Evolutionary conservation across 2,329 filamentous ascomycete genomes (phyloP).

Genomic region (Diaporthe australafricana): DNA sequence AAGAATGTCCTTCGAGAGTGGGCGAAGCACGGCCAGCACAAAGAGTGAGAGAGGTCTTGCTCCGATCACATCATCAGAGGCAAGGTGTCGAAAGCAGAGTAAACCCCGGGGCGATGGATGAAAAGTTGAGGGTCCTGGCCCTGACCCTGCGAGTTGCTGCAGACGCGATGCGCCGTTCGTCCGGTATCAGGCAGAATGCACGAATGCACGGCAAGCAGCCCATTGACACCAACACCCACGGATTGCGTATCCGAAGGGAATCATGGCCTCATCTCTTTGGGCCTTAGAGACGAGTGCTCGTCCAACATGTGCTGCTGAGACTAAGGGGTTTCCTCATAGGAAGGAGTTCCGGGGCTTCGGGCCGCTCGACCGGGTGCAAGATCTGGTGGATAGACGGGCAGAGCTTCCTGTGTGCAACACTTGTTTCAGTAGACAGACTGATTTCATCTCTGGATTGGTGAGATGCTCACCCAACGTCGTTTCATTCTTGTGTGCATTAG

Average conservation of each 20-base stretch:
- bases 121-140: not conserved
- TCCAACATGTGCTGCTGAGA: not conserved
- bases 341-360: not conserved
- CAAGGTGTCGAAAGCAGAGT: too few species aligned
- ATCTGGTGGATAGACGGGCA: conserved; percentile 13
- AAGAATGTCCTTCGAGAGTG: conserved; percentile 94
- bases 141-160: too few species aligned
- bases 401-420: not conserved
- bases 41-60: not conserved
- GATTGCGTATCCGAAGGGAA: not conserved
- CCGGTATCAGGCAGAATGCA: not conserved
- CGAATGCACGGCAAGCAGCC: not conserved
- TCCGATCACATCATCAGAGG: not conserved
- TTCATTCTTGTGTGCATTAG: not conserved
- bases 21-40: conserved; percentile 66
- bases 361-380: not conserved
- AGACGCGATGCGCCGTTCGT: not conserved
- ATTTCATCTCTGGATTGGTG: not conserved
- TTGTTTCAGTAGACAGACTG: not conserved
- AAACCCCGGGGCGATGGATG: not conserved
- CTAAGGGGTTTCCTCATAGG: not conserved
- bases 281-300: not conserved
- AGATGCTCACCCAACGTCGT: not conserved
- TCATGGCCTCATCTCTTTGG: too few species aligned
- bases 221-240: not conserved